phyloP scores from a whole-genome alignment of 371 early-diverging fungal genomes.

The Blyttiomyces sp. region DNA sequence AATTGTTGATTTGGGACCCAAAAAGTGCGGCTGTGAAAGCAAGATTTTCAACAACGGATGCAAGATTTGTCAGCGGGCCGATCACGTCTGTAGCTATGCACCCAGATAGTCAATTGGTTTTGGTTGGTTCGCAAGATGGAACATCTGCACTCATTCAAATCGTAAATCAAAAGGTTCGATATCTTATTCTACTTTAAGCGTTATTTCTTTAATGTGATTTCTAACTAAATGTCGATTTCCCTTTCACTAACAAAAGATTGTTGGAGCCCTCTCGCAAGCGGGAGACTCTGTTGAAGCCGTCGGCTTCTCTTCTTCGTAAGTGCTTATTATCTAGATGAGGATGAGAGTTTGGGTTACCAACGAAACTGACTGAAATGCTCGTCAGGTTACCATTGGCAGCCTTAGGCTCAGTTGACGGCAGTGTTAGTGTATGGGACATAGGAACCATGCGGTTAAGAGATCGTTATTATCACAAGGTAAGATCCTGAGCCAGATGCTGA shows the following conservation, averaged over 20 bases:
- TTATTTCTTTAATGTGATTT: neutral
- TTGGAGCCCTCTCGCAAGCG: slow-evolving; percentile 64
- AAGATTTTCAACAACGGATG: slow-evolving; percentile 66
- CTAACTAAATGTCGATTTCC: too few relatives aligned
- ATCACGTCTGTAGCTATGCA: slow-evolving; percentile 75
- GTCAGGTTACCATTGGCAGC: slow-evolving; percentile 68
- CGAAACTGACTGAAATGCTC: neutral
- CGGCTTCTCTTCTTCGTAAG: slow-evolving; percentile 52
- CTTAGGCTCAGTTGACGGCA: slow-evolving; percentile 86
- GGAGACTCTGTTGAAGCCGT: slow-evolving; percentile 73
- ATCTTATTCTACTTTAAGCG: slow-evolving; percentile 66
- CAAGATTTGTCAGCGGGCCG: slow-evolving; percentile 80
- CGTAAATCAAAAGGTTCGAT: slow-evolving; percentile 63
- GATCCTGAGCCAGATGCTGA: slow-evolving; percentile 1
- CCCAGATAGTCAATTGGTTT: slow-evolving; percentile 69
- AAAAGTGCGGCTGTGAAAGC: slow-evolving; percentile 68
- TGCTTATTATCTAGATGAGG: too few relatives aligned
- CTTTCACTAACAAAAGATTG: too few relatives aligned
- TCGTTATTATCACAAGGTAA: slow-evolving; percentile 62
- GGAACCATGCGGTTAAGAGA: slow-evolving; percentile 68
- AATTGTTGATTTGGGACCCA: slow-evolving; percentile 91
- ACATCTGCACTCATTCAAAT: slow-evolving; percentile 74
- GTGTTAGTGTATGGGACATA: slow-evolving; percentile 83
- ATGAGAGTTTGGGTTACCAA: neutral
- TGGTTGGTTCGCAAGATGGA: slow-evolving; percentile 79